Conservation (phyloP, 176 grass and related monocot species). For the sorghum (Sorghum bicolor) region DNA sequence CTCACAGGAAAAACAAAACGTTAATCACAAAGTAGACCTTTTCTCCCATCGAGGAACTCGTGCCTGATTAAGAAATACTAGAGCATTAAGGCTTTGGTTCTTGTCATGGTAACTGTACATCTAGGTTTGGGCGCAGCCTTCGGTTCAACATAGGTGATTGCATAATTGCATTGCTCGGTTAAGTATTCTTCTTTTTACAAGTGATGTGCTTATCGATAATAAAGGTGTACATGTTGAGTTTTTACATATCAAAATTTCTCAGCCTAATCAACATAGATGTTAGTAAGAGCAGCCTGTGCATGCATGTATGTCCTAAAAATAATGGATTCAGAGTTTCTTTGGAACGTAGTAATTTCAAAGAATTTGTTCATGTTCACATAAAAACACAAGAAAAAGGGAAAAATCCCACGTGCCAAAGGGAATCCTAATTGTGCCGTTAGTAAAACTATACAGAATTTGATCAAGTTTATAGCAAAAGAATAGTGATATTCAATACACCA, state of each 20-base stretch:
- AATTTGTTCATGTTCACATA: not conserved
- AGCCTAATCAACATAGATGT: not conserved
- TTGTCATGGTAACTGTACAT: not conserved
- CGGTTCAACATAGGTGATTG: too few relatives aligned
- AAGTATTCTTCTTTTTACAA: not conserved
- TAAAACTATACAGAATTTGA: not conserved
- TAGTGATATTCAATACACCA: not conserved
- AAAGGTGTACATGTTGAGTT: not conserved
- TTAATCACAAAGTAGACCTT: not conserved
- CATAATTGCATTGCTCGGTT: not conserved
- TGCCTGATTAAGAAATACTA: not conserved
- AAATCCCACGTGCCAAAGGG: not conserved
- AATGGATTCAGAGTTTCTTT: not conserved
- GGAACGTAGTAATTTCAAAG: rapidly evolving
- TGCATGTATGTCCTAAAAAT: not conserved
- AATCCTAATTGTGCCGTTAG: not conserved
- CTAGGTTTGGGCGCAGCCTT: not conserved
- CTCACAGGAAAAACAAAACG: not conserved
- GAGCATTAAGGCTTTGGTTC: not conserved
- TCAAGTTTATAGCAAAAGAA: not conserved
- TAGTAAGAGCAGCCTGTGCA: not conserved
- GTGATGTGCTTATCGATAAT: not conserved
- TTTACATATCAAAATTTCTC: not conserved
- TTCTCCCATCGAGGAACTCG: too few relatives aligned
- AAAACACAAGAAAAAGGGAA: rapidly evolving